Conservation (phyloP, 1,284 basidiomycete species). For the Termitomyces sp. region DNA sequence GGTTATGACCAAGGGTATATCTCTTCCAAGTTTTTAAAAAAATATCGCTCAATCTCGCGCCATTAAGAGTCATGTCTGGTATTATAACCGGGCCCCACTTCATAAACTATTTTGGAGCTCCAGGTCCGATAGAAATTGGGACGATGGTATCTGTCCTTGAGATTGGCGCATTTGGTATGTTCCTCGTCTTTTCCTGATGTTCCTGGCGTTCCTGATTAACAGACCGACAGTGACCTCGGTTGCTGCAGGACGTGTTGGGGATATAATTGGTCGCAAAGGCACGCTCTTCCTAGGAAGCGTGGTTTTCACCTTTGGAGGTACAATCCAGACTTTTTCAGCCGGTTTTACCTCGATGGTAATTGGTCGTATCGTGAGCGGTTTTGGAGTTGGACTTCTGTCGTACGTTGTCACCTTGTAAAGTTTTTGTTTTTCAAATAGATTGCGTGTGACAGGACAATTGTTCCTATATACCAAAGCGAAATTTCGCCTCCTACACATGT, state of each 20-base stretch:
- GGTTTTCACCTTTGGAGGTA: slow-evolving; percentile 85
- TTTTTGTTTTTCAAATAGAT: slow-evolving; percentile 2
- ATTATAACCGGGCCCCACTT: slow-evolving; percentile 95
- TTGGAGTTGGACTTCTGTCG: slow-evolving; percentile 94
- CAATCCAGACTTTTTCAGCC: slow-evolving; percentile 82
- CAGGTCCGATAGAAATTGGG: slow-evolving; percentile 62
- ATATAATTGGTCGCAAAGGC: slow-evolving; percentile 81
- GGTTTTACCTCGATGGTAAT: slow-evolving; percentile 86
- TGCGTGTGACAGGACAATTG: slow-evolving; percentile 69
- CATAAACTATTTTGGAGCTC: slow-evolving; percentile 76
- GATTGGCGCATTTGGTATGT: slow-evolving; percentile 82
- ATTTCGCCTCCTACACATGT: slow-evolving; percentile 93
- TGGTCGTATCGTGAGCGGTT: slow-evolving; percentile 85
- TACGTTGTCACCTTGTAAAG: slow-evolving; percentile 32
- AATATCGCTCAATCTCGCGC: background rate
- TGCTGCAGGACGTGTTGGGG: slow-evolving; percentile 86
- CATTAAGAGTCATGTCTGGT: slow-evolving; percentile 67
- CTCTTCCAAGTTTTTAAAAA: slow-evolving; percentile 12
- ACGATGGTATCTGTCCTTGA: slow-evolving; percentile 94
- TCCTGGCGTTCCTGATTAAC: background rate
- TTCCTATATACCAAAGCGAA: slow-evolving; percentile 97
- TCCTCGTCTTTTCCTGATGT: slow-evolving; percentile 19
- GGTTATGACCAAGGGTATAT: slow-evolving; percentile 88
- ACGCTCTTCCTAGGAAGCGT: slow-evolving; percentile 86
- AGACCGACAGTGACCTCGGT: slow-evolving; percentile 73